Conservation (phyloP, 2,329 filamentous ascomycete genomes). For the Phialocephala sp. region DNA sequence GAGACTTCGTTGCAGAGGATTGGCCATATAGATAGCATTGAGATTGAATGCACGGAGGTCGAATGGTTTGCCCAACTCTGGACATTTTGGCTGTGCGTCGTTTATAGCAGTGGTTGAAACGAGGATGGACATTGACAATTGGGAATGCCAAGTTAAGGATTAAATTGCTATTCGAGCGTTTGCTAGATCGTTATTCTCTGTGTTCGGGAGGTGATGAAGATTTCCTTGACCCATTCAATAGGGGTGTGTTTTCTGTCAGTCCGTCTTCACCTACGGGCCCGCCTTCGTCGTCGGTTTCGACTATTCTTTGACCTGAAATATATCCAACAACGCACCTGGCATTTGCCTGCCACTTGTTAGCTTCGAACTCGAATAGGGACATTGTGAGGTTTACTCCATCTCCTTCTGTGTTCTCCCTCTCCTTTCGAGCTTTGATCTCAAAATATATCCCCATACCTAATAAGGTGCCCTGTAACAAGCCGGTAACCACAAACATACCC, state of each 20-base stretch:
- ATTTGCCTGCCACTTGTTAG: constrained; percentile 20
- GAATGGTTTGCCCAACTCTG: neutral
- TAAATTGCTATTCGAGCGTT: neutral
- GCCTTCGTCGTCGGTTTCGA: constrained; percentile 38
- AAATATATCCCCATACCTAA: constrained; percentile 83
- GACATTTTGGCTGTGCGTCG: neutral
- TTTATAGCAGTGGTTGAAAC: neutral
- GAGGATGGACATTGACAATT: neutral
- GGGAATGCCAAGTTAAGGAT: neutral
- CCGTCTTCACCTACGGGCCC: constrained; percentile 34
- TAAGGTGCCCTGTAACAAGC: constrained; percentile 80
- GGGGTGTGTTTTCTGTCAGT: constrained; percentile 34
- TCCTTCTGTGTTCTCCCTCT: constrained; percentile 22
- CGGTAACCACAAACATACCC: constrained; percentile 89
- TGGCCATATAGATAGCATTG: neutral
- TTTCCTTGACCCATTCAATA: constrained; percentile 31
- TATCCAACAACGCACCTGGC: too few relatives aligned
- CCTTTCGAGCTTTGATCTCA: constrained; percentile 52
- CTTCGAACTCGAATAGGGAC: neutral
- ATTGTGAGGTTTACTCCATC: constrained; percentile 21
- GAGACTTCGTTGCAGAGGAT: neutral
- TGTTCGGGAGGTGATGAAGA: constrained; percentile 8
- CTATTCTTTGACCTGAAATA: constrained; percentile 17
- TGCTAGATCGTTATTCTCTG: neutral
- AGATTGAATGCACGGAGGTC: neutral